These are phyloP conservation scores for Vitis cinerea DNA, from an alignment of 164 flowering plant genomes.

Conservation along the genomic window DNA sequence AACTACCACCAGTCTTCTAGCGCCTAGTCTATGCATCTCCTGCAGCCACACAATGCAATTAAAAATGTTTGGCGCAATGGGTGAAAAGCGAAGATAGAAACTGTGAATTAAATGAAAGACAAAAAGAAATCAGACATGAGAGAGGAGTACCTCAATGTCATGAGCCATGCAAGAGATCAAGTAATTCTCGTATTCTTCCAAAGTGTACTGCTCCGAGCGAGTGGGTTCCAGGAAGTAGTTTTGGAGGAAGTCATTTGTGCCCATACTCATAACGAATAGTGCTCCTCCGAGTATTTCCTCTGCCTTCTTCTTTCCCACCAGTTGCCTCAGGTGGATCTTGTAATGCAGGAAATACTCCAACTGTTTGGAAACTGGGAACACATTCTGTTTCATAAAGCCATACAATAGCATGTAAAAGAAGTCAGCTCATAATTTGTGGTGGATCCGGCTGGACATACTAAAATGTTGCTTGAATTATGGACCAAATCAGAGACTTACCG, in stretches of 20 bases:
- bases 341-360: slow-evolving; percentile 56
- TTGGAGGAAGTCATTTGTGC: slow-evolving; percentile 70
- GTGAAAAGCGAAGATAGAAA: background rate
- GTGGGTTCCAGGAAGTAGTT: slow-evolving; percentile 53
- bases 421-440: too few relatives aligned
- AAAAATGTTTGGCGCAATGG: background rate
- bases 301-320: slow-evolving; percentile 39
- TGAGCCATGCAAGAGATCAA: slow-evolving; percentile 34
- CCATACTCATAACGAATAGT: slow-evolving; percentile 51
- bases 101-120: too few relatives aligned
- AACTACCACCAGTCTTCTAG: slow-evolving; percentile 37
- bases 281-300: slow-evolving; percentile 36
- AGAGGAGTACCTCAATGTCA: slow-evolving; percentile 40
- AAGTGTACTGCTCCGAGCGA: slow-evolving; percentile 43
- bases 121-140: background rate
- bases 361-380: slow-evolving; percentile 48
- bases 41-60: slow-evolving; percentile 13
- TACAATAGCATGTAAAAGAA: background rate
- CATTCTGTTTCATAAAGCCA: slow-evolving; percentile 34
- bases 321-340: slow-evolving; percentile 32
- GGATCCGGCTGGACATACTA: too few relatives aligned
- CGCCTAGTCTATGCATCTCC: slow-evolving; percentile 46
- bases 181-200: slow-evolving; percentile 42
- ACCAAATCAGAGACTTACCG: slow-evolving; percentile 30
- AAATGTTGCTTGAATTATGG: background rate